phyloP scores from a whole-genome alignment of 495 filamentous ascomycete species.

The Penicillium dipodomyicola region DNA sequence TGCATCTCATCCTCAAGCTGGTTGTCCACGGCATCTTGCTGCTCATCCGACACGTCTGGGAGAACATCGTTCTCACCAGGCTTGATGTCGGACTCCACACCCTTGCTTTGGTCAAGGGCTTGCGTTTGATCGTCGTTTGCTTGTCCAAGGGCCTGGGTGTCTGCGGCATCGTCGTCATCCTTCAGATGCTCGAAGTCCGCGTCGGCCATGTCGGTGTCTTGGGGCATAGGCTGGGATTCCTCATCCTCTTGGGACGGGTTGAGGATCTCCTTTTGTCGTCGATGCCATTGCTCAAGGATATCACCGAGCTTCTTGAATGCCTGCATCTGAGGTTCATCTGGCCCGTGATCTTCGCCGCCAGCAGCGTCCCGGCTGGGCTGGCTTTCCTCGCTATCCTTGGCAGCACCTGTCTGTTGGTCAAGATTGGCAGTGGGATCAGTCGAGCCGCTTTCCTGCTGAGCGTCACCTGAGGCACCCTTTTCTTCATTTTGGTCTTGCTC shows the following conservation, averaged over 20 bases:
- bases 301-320: constrained; percentile 93
- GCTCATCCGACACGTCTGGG: constrained; percentile 58
- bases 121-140: constrained; percentile 82
- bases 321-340: constrained; percentile 53
- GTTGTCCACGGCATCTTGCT: constrained; percentile 50
- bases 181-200: constrained; percentile 87
- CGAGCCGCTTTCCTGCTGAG: constrained; percentile 49
- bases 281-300: constrained; percentile 89
- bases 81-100: constrained; percentile 68
- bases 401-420: constrained; percentile 41
- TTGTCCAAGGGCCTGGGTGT: constrained; percentile 87
- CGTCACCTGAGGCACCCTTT: constrained; percentile 66
- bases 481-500: constrained; percentile 58
- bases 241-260: constrained; percentile 63
- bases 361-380: constrained; percentile 43
- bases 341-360: constrained; percentile 40
- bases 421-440: constrained; percentile 45
- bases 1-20: constrained; percentile 50
- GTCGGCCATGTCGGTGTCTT: constrained; percentile 64
- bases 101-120: constrained; percentile 79
- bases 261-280: constrained; percentile 73
- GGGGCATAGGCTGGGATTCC: constrained; percentile 47
- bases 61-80: constrained; percentile 52
- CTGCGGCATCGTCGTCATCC: constrained; percentile 72
- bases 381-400: constrained; percentile 47